phyloP scores from a whole-genome alignment of 208 protist genomes.

The Acanthamoeba healyi region DNA sequence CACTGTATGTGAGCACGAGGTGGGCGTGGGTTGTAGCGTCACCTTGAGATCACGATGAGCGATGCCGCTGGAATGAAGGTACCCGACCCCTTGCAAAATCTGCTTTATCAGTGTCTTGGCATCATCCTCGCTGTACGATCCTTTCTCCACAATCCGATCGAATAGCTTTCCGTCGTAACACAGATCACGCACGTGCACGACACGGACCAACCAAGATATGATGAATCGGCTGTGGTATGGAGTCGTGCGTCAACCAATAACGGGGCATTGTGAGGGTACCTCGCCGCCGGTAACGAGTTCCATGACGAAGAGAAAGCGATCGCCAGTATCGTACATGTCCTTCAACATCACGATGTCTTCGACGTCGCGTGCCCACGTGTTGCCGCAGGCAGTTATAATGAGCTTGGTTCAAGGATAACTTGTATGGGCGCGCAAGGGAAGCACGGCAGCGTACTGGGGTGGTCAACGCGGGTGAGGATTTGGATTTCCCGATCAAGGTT shows the following conservation, averaged over 20 bases:
- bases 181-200: too few species aligned
- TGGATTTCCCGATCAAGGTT: slow-evolving; percentile 62
- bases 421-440: too few species aligned
- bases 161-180: slow-evolving; percentile 82
- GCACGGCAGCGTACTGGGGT: neutral
- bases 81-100: slow-evolving; percentile 80
- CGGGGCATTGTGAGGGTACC: neutral
- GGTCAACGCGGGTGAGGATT: slow-evolving; percentile 30
- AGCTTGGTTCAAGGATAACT: too few species aligned
- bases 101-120: slow-evolving; percentile 79
- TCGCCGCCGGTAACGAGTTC: neutral
- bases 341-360: slow-evolving; percentile 49
- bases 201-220: too few species aligned
- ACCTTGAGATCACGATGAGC: slow-evolving; percentile 87
- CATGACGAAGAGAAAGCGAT: slow-evolving; percentile 33
- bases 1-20: too few species aligned
- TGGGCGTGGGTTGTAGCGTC: neutral
- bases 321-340: slow-evolving; percentile 56
- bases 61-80: slow-evolving; percentile 84
- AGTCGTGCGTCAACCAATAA: slow-evolving; percentile 10
- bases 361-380: too few species aligned
- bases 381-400: too few species aligned
- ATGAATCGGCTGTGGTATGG: neutral
- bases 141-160: slow-evolving; percentile 87
- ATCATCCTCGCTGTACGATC: slow-evolving; percentile 85